Conservation (phyloP, 1,284 basidiomycete genomes). For the Rhodotorula sp. region DNA sequence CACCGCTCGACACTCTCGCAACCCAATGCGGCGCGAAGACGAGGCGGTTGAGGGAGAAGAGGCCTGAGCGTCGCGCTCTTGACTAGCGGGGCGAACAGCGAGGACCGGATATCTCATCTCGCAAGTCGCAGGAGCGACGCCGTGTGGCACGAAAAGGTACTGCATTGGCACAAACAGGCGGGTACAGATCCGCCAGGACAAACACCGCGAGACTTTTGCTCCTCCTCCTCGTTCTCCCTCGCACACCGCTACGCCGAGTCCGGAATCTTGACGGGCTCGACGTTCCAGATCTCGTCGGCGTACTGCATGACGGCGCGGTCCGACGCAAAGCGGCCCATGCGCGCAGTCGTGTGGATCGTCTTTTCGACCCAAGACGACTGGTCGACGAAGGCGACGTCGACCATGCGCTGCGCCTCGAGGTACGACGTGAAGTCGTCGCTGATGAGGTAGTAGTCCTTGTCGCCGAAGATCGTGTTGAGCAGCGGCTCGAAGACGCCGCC, state of each 20-base stretch:
- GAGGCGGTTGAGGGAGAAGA: no score
- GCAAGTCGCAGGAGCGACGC: no score
- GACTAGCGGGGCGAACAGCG: no score
- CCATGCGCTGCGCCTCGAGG: slow-evolving; percentile 72
- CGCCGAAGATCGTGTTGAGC: slow-evolving; percentile 38
- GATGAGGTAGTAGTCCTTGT: slow-evolving; percentile 51
- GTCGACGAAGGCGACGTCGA: slow-evolving; percentile 75
- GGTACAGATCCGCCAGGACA: no score
- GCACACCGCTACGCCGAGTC: no score
- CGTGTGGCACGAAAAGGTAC: no score
- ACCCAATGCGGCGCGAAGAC: no score
- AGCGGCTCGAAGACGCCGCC: slow-evolving; percentile 42
- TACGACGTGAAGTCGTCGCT: slow-evolving; percentile 90
- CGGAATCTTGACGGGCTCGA: slow-evolving; percentile 33
- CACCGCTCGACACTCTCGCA: no score
- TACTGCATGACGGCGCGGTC: slow-evolving; percentile 84
- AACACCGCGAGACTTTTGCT: neutral
- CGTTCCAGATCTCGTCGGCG: slow-evolving; percentile 40
- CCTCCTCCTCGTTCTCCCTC: neutral
- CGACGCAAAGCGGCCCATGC: slow-evolving; percentile 90
- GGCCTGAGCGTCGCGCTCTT: no score
- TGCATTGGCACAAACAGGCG: no score
- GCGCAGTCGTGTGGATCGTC: slow-evolving; percentile 56
- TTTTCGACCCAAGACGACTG: slow-evolving; percentile 85
- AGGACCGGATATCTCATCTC: no score